These are phyloP conservation scores for Tricholoma hemisulphureum DNA, from an alignment of 768 basidiomycete species.

Conservation along the genomic window DNA sequence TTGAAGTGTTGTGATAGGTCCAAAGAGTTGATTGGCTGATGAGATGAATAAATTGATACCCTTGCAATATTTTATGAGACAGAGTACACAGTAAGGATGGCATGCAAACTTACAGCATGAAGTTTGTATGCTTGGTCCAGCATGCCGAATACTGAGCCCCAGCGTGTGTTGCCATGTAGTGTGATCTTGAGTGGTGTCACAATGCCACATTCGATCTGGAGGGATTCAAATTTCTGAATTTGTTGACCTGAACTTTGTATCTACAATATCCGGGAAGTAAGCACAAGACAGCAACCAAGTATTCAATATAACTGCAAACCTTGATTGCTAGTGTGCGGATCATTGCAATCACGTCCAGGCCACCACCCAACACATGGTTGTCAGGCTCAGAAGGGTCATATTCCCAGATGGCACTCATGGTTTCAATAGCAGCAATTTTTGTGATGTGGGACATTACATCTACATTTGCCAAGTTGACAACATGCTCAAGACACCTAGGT, in stretches of 20 bases:
- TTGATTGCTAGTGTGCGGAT: conserved; percentile 29
- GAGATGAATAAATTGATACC: conserved; percentile 1
- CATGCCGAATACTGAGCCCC: conserved; percentile 5
- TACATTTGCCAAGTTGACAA: conserved; percentile 24
- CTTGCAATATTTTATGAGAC: too few relatives aligned
- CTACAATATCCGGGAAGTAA: conserved; percentile 5
- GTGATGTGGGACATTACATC: too few relatives aligned
- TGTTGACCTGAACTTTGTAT: conserved; percentile 24
- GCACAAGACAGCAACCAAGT: neutral
- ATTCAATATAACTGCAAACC: conserved; percentile 14
- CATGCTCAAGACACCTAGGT: conserved; percentile 21
- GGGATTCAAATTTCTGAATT: too few relatives aligned
- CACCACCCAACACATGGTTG: too few relatives aligned
- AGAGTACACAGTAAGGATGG: too few relatives aligned
- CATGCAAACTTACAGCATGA: neutral
- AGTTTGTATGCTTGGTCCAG: neutral
- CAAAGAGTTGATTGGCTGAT: too few relatives aligned
- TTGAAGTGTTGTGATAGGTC: too few relatives aligned
- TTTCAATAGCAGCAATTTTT: too few relatives aligned
- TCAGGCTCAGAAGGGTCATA: too few relatives aligned
- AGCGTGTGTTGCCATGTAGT: conserved; percentile 14
- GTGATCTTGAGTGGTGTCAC: conserved; percentile 16
- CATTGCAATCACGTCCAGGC: too few relatives aligned
- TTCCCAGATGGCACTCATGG: too few relatives aligned
- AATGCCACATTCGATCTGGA: too few relatives aligned